A percentile compares a stretch with the other conserved stretches of the same genome.
phyloP scores from a whole-genome alignment of 1,284 basidiomycete genomes.

The Tetrapyrgos nigripes region DNA sequence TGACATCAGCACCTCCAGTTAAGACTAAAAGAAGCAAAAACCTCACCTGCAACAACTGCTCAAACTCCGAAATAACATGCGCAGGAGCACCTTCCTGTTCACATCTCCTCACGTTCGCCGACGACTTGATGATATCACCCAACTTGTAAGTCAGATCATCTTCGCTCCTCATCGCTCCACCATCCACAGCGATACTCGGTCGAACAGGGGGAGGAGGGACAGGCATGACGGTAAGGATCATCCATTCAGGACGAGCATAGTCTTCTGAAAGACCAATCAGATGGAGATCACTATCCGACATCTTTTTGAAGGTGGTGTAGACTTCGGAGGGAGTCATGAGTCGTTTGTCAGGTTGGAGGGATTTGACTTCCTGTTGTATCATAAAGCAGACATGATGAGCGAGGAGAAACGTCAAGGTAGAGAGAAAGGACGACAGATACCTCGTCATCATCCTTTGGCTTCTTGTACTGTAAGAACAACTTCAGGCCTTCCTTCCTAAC shows the following conservation, averaged over 20 bases:
- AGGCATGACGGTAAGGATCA: conserved; percentile 98
- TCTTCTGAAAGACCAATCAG: conserved; percentile 94
- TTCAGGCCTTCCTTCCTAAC: conserved; percentile 97
- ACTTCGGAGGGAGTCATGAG: conserved; percentile 89
- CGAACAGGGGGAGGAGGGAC: conserved; percentile 98
- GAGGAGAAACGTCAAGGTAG: conserved; percentile 27
- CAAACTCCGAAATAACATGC: conserved; percentile 96
- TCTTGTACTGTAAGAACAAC: conserved; percentile 96
- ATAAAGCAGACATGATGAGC: too few species aligned
- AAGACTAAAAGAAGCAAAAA: too few species aligned
- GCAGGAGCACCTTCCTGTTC: conserved; percentile 98
- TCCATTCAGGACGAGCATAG: conserved; percentile 98
- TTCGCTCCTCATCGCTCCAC: conserved; percentile 95
- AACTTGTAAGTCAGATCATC: conserved; percentile 99
- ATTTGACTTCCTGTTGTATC: conserved; percentile 85
- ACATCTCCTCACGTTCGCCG: conserved; percentile 89
- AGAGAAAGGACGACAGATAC: conserved; percentile 48
- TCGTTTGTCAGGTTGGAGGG: conserved; percentile 90
- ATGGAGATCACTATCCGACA: conserved; percentile 89
- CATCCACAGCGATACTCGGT: conserved; percentile 96
- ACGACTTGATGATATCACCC: conserved; percentile 96
- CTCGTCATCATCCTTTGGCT: conserved; percentile 92
- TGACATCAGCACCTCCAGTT: conserved; percentile 4
- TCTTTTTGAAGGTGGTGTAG: conserved; percentile 93
- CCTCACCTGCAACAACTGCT: conserved; percentile 89